Evolutionary conservation across 768 basidiomycete species (phyloP).

Genomic region (Rhizopogon sp.): DNA sequence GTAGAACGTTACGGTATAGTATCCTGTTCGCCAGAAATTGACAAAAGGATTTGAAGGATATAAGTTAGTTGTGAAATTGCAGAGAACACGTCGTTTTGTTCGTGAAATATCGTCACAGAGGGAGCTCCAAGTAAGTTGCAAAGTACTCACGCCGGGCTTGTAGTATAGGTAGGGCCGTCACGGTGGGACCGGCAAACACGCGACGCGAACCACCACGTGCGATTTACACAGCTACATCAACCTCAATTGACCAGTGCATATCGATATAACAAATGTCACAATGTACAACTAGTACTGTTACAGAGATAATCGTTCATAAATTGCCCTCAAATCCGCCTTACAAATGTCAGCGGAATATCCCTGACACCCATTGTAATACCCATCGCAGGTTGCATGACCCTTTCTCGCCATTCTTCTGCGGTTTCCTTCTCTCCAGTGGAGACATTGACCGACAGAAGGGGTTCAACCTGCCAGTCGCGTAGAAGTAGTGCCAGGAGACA

Average conservation of each 20-base stretch:
- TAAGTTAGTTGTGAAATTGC: slow-evolving; percentile 9
- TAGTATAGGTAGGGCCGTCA: too few relatives aligned
- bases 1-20: background rate
- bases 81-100: too few relatives aligned
- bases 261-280: too few relatives aligned
- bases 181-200: too few relatives aligned
- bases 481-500: slow-evolving; percentile 48
- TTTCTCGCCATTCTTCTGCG: slow-evolving; percentile 17
- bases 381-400: slow-evolving; percentile 16
- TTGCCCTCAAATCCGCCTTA: slow-evolving; percentile 7
- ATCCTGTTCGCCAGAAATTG: background rate
- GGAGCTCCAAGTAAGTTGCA: too few relatives aligned
- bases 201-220: too few relatives aligned
- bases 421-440: slow-evolving; percentile 11
- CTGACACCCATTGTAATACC: slow-evolving; percentile 11
- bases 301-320: background rate
- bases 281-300: too few relatives aligned
- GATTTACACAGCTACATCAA: too few relatives aligned
- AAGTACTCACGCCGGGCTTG: too few relatives aligned
- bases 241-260: too few relatives aligned
- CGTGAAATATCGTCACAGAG: too few relatives aligned
- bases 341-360: slow-evolving; percentile 18
- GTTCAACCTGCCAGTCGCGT: slow-evolving; percentile 49
- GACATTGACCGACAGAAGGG: slow-evolving; percentile 25
- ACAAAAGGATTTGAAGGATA: background rate